Base-by-base conservation (phyloP, 2,329 filamentous ascomycete genomes). In the Ophiobolus disseminans region DNA sequence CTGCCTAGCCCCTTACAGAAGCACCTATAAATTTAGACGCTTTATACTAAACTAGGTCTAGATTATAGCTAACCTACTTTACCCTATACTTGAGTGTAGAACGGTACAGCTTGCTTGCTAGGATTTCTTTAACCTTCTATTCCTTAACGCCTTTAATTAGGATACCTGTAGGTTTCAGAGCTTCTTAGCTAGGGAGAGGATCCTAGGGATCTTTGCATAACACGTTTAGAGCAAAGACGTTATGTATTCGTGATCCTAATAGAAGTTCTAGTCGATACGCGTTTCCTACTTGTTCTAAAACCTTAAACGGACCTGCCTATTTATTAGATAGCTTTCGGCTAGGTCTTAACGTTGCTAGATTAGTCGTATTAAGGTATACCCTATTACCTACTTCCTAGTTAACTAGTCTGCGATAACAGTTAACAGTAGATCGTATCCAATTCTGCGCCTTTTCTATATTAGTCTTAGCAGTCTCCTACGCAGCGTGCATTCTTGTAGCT, bases 191-290 rank as follows among this genome's bases (percentile, higher is more conserved):
- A 10, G 16, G 23, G 3, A 40, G 16, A 21, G 14, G 22, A 40
- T 40, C 16, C 9, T 26, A 17, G 28, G 37, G 16, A 40, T 40
- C 16, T 40, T 40, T 40, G 28, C 17, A 40, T 23, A 40, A 21
- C 11, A 40, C 17, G 17, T 40, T 16, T 17, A 17, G 22, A 3
- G 7, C 14, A 28, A 40, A 40, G 10, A 40, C 13, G 13, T 40
- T 28, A 28, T 40, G 16, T 16, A 40, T 28, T 16, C 28, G 14
- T 14, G 22, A 40, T 16, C 14, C 13, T 9, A 17, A 17, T 3
- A 19, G 16, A 22, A 20, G 22, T n/a, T 40, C 28, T 23, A 40
- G 16, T 5, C 16, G 14, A 28, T 26, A 40, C 5, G 16, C 9
- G 22, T 30, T 13, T 16, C 23, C 13, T 10, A 40, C 22, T 40